A percentile compares a stretch with the other conserved stretches of the same genome.
Conservation (phyloP, 192 early-diverging fungal species). For the Dispira parvispora region DNA sequence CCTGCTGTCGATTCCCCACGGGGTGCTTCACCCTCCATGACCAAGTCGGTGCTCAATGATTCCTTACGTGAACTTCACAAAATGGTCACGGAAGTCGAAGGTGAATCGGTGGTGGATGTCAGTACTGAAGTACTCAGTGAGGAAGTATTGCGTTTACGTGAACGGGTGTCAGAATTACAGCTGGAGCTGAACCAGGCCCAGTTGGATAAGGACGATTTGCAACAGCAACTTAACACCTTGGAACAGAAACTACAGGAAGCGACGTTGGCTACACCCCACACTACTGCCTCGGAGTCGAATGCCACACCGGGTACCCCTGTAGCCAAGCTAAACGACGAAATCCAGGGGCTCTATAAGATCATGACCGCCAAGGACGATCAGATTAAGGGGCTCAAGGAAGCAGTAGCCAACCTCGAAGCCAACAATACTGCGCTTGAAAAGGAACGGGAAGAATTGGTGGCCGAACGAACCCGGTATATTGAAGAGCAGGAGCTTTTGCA, state of each 20-base stretch:
- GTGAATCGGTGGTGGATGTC: background rate
- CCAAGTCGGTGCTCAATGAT: background rate
- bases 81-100: background rate
- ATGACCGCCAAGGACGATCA: conserved; percentile 23
- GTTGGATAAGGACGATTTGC: background rate
- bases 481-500: conserved; percentile 15
- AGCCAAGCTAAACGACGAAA: background rate
- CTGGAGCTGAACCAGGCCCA: conserved; percentile 3
- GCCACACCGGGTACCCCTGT: conserved; percentile 9
- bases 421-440: conserved; percentile 32
- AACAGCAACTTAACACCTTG: conserved; percentile 4
- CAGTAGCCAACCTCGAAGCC: conserved; percentile 34
- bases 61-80: background rate
- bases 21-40: background rate
- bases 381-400: conserved; percentile 25
- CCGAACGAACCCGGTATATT: conserved; percentile 25
- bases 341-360: background rate
- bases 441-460: conserved; percentile 33
- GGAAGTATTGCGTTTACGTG: conserved; percentile 3
- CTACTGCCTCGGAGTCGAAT: conserved; percentile 3
- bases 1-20: background rate
- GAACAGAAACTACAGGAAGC: conserved; percentile 12
- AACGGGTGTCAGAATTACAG: background rate
- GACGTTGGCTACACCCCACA: conserved; percentile 11
- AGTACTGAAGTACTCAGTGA: conserved; percentile 9